Percentiles rank a stretch among this genome's conserved stretches.
Conservation (phyloP, 2,329 filamentous ascomycete genomes). For the Sporothrix phasma region DNA sequence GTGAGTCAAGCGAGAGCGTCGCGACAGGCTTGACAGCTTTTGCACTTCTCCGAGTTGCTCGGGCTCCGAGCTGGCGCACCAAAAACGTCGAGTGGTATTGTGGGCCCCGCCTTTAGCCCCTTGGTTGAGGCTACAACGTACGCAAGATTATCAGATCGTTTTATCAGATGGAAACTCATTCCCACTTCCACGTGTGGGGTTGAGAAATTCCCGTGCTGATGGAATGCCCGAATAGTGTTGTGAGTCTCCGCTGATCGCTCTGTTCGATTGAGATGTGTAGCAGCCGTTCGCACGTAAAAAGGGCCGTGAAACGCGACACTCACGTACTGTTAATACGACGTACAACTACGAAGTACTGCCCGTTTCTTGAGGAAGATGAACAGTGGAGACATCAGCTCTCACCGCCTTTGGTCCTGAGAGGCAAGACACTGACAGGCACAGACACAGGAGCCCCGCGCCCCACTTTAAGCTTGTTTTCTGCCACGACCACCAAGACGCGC, state of each 20-base stretch:
- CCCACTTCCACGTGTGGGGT: background rate
- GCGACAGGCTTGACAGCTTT: background rate
- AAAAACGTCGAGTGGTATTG: background rate
- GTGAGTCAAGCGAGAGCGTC: background rate
- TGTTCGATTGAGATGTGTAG: background rate
- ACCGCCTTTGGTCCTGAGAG: conserved; percentile 4
- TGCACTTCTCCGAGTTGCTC: background rate
- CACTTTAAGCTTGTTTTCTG: background rate
- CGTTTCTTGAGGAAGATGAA: background rate
- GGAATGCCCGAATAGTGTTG: background rate
- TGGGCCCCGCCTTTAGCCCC: background rate
- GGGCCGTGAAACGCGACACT: too few species aligned
- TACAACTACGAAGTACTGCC: background rate
- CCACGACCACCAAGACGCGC: background rate
- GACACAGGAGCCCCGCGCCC: background rate
- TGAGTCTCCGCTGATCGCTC: background rate
- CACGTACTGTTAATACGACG: too few species aligned
- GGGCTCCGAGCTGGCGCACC: background rate
- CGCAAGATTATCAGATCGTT: conserved; percentile 13
- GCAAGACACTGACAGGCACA: background rate
- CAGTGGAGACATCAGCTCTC: background rate
- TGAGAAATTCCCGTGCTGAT: too few species aligned
- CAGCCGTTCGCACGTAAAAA: background rate
- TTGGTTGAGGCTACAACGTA: background rate
- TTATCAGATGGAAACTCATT: conserved; percentile 11